Evolutionary conservation across 2,329 filamentous ascomycete species (phyloP), one percentile per base, ranked within the genome.

Genomic region (Pseudopithomyces chartarum): DNA sequence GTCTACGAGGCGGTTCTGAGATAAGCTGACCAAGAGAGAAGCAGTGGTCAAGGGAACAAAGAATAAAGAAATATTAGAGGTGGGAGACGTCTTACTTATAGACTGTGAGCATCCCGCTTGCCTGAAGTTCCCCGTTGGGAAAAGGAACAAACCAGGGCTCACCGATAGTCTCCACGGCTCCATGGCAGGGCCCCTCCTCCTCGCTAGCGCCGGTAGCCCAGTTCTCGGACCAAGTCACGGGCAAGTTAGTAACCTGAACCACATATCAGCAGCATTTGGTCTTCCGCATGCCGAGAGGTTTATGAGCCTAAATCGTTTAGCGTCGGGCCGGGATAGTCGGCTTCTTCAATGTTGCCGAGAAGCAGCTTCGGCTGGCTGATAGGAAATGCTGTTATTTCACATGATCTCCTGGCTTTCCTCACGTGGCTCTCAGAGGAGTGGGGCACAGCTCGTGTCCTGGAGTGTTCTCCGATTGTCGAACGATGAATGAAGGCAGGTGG

Each of bases 261-360:
- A 22, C 38, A 42, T 42, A 42, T 42, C 38, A 42, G 38, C 19
- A 17, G 19, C 13, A 42, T 42, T 42, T 17, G 38, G 38, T 26
- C 23, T 23, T 3, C 54, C 33, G 54, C 19, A 47, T 52, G 47
- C 54, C 54, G 54, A 56, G 34, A 32, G 33, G 20, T 26, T 17
- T 33, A 5, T 20, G 54, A 52, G 48, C 48, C 48, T 52, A 56
- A 52, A 45, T 17, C 17, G 17, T 34, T 23, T 56, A 56, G 54
- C 54, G 43, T 36, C 47, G 47, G 52, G 34, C 48, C 54, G 54
- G 44, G 22, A 38, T 17, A 26, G 40, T 50, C 40, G 40, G 43
- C 40, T 15, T 22, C 34, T 11, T 20, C 36, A 20, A 23, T 36
- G 23, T 42, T 7, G 10, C 42, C 39, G 48, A 56, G 26, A 26